Evolutionary conservation across 2,329 filamentous ascomycete species (phyloP).

Genomic region (Neurospora crassa): DNA sequence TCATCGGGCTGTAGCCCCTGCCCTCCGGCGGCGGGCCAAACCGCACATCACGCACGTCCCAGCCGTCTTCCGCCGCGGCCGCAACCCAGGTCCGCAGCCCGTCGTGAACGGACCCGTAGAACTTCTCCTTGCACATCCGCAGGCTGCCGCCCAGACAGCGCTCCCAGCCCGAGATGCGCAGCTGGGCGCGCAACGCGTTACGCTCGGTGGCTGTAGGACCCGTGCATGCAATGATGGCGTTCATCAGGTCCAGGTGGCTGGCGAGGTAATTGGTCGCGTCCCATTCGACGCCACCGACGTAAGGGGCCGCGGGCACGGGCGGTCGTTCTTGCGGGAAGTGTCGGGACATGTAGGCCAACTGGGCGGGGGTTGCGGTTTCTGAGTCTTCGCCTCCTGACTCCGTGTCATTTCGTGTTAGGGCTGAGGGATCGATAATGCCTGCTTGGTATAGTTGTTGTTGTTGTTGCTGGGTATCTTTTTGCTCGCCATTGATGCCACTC

Average conservation of each 20-base stretch:
- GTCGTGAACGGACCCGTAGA: conserved; percentile 87
- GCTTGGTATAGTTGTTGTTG: background rate
- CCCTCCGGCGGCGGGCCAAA: conserved; percentile 51
- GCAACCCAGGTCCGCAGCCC: conserved; percentile 83
- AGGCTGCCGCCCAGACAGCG: conserved; percentile 77
- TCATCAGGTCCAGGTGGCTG: conserved; percentile 84
- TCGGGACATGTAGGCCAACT: conserved; percentile 50
- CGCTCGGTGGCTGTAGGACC: conserved; percentile 55
- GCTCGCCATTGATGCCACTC: background rate
- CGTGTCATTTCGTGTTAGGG: conserved; percentile 12
- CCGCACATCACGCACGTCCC: conserved; percentile 73
- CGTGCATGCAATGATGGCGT: conserved; percentile 77
- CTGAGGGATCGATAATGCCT: background rate
- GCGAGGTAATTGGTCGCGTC: conserved; percentile 95
- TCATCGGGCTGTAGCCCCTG: conserved; percentile 29
- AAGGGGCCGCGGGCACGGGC: conserved; percentile 87
- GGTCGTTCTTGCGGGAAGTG: conserved; percentile 81
- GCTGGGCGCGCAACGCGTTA: conserved; percentile 66
- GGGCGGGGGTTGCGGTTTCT: conserved; percentile 8
- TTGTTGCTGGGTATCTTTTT: background rate
- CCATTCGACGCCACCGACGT: conserved; percentile 97
- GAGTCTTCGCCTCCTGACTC: background rate
- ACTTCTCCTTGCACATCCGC: conserved; percentile 93
- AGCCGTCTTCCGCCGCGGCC: conserved; percentile 77
- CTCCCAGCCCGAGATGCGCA: conserved; percentile 82